These are phyloP conservation scores for Brettanomyces sp. DNA, from an alignment of 805 yeast species.

Conservation along the genomic window DNA sequence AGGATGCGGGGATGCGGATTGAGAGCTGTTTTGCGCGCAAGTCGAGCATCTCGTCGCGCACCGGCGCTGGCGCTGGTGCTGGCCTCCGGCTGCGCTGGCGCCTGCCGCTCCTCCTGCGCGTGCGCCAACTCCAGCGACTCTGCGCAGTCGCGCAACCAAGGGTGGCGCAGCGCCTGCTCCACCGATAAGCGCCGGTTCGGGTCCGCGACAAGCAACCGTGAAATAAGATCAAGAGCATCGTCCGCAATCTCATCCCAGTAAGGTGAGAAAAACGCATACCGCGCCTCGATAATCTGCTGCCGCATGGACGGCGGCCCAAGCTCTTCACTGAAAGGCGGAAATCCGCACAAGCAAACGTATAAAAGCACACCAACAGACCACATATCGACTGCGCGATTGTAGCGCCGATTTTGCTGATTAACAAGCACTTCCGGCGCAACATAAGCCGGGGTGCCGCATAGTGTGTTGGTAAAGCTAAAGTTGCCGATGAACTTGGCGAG, in stretches of 20 bases:
- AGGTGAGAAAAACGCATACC: slow-evolving; percentile 68
- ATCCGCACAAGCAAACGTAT: slow-evolving; percentile 74
- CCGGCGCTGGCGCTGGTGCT: neutral
- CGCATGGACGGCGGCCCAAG: slow-evolving; percentile 71
- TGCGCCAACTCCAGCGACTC: neutral
- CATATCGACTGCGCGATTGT: slow-evolving; percentile 65
- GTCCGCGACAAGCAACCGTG: slow-evolving; percentile 48
- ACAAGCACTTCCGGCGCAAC: slow-evolving; percentile 72
- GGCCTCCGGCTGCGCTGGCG: too few species aligned
- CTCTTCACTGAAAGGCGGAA: slow-evolving; percentile 80
- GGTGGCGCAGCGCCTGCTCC: slow-evolving; percentile 29
- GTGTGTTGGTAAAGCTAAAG: slow-evolving; percentile 60
- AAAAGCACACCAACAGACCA: slow-evolving; percentile 78
- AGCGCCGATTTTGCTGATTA: slow-evolving; percentile 42
- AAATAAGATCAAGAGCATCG: slow-evolving; percentile 53
- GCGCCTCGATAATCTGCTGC: slow-evolving; percentile 60
- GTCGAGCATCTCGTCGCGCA: neutral
- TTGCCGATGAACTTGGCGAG: slow-evolving; percentile 63
- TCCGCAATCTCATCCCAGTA: slow-evolving; percentile 71
- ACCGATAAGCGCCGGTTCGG: slow-evolving; percentile 36
- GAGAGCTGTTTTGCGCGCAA: slow-evolving; percentile 10
- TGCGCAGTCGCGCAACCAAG: slow-evolving; percentile 28
- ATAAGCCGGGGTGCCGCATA: slow-evolving; percentile 83
- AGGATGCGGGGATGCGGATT: slow-evolving; percentile 16
- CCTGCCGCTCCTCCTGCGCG: too few species aligned